phyloP scores from a whole-genome alignment of 768 basidiomycete genomes.

The Crassisporium funariophilum region DNA sequence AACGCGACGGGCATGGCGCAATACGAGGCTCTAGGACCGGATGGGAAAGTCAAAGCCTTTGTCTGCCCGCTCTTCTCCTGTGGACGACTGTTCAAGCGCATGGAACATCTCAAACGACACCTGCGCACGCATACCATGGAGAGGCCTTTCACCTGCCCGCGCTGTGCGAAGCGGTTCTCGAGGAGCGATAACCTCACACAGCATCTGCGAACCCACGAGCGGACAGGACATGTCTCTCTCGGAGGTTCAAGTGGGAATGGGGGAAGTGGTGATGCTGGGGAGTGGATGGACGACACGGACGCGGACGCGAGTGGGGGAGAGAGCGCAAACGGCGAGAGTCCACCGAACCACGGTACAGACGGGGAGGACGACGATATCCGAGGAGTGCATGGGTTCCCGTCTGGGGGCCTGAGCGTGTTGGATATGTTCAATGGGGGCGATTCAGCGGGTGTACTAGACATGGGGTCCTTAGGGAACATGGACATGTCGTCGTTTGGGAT shows the following conservation, averaged over 20 bases:
- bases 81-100: constrained; percentile 84
- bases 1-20: constrained; percentile 23
- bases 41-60: constrained; percentile 62
- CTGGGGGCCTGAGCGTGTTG: constrained; percentile 18
- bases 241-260: constrained; percentile 19
- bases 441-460: constrained; percentile 8
- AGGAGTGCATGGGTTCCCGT: constrained; percentile 12
- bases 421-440: constrained; percentile 26
- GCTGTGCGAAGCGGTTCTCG: constrained; percentile 82
- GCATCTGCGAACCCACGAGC: constrained; percentile 80
- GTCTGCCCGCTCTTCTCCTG: constrained; percentile 86
- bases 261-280: constrained; percentile 5
- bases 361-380: constrained; percentile 26
- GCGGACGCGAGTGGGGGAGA: constrained; percentile 28
- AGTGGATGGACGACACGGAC: constrained; percentile 28
- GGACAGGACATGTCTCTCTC: constrained; percentile 29
- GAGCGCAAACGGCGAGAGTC: constrained; percentile 15
- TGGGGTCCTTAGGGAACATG: constrained; percentile 24
- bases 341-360: constrained; percentile 12
- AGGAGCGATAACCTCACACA: constrained; percentile 88
- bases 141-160: constrained; percentile 73
- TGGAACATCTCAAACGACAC: constrained; percentile 90
- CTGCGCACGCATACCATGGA: constrained; percentile 90
- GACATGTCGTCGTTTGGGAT: constrained; percentile 21
- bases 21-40: constrained; percentile 31